Evolutionary conservation across 805 yeast genomes (phyloP).

Genomic region (Wickerhamiella parazyma): DNA sequence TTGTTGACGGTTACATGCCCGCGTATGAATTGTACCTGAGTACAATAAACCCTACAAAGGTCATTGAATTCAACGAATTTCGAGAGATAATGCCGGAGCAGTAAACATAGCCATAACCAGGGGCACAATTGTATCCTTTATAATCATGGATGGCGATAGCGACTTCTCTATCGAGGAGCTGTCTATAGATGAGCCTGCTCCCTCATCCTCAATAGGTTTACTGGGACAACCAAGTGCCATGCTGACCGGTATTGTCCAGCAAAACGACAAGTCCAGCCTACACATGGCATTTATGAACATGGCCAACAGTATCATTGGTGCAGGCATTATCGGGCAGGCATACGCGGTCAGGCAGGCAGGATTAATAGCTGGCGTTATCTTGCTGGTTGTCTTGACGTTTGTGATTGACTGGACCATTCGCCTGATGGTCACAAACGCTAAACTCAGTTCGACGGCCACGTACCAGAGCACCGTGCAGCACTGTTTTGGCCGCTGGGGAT

Average conservation of each 20-base stretch:
- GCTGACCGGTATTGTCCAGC: constrained; percentile 16
- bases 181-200: constrained; percentile 3
- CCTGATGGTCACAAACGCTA: constrained; percentile 68
- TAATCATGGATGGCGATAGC: constrained; percentile 1
- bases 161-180: constrained; percentile 10
- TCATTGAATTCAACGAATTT: neutral
- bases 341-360: constrained; percentile 77
- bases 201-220: constrained; percentile 12
- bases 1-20: constrained; percentile 80
- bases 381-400: constrained; percentile 45
- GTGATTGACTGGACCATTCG: constrained; percentile 78
- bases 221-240: constrained; percentile 18
- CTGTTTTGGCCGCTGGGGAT: constrained; percentile 67
- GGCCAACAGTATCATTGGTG: constrained; percentile 92
- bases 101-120: too few relatives aligned
- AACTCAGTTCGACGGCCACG: constrained; percentile 57
- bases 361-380: constrained; percentile 53
- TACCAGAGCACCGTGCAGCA: constrained; percentile 75
- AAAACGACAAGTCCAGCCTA: constrained; percentile 38
- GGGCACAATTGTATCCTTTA: neutral
- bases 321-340: constrained; percentile 92
- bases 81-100: neutral
- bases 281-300: constrained; percentile 91
- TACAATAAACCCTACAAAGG: neutral
- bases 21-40: constrained; percentile 49